A percentile compares a stretch with the other conserved stretches of the same genome.
Evolutionary conservation across 139 green algal species (phyloP).

Genomic region (Micromonas pusilla): DNA sequence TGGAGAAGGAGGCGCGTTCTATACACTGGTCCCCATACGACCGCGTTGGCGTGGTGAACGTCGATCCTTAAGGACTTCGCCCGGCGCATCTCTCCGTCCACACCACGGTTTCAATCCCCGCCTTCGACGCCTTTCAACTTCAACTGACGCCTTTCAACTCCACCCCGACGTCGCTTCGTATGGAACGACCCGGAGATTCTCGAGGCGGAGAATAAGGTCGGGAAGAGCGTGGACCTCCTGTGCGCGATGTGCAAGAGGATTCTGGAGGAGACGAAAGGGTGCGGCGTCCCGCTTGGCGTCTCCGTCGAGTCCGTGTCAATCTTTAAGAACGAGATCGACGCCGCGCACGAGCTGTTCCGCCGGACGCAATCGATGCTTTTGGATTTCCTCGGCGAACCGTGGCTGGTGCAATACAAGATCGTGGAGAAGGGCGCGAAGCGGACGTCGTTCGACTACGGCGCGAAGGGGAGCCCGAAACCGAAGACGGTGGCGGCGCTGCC

Average conservation of each 20-base stretch:
- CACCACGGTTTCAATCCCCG: too few species aligned
- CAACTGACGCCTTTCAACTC: too few species aligned
- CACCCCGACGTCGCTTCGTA: too few species aligned
- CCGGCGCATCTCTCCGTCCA: too few species aligned
- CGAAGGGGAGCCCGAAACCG: background rate
- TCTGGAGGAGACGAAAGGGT: constrained; percentile 22
- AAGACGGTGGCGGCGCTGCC: background rate
- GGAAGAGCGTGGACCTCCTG: constrained; percentile 22
- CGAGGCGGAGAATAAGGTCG: constrained; percentile 5
- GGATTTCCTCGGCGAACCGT: constrained; percentile 9
- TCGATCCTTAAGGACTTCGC: too few species aligned
- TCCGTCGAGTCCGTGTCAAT: constrained; percentile 33
- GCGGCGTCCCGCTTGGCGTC: constrained; percentile 29
- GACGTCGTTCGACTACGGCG: background rate
- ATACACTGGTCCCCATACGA: too few species aligned
- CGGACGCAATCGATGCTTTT: constrained; percentile 15
- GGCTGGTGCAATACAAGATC: background rate
- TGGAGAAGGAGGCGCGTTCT: background rate
- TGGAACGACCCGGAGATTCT: background rate
- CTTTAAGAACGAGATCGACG: constrained; percentile 37
- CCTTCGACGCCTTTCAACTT: too few species aligned
- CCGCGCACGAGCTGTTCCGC: constrained; percentile 28
- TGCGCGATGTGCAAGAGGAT: constrained; percentile 22
- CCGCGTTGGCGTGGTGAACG: too few species aligned
- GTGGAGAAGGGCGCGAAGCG: background rate